Evolutionary conservation across 2,329 filamentous ascomycete genomes (phyloP).

Genomic region (Chaetomiaceae sp.): DNA sequence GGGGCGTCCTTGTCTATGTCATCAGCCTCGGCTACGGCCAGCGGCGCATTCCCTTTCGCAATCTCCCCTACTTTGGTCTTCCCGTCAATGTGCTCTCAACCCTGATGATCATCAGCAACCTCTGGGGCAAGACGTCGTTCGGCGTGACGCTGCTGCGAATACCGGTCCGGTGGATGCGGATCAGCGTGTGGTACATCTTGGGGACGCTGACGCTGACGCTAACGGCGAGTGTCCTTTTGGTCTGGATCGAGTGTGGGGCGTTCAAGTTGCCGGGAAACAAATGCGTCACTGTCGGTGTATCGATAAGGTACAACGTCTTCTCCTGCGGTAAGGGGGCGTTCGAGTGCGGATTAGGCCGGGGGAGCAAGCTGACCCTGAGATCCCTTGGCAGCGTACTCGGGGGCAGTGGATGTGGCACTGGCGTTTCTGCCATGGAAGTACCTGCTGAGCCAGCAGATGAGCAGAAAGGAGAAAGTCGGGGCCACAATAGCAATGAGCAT

Average conservation of each 20-base stretch:
- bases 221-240: constrained; percentile 8
- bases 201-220: constrained; percentile 14
- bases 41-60: constrained; percentile 10
- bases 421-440: constrained; percentile 23
- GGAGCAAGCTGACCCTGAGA: neutral
- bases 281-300: constrained; percentile 15
- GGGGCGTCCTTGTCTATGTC: constrained; percentile 15
- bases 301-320: constrained; percentile 21
- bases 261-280: neutral
- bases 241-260: constrained; percentile 1
- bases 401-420: constrained; percentile 18
- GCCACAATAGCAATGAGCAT: constrained; percentile 25
- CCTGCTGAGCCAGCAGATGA: constrained; percentile 22
- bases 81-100: constrained; percentile 15
- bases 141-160: constrained; percentile 21
- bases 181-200: constrained; percentile 15
- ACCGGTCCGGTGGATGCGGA: constrained; percentile 18
- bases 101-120: constrained; percentile 18
- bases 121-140: constrained; percentile 22
- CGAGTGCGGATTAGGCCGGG: neutral
- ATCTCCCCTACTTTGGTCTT: constrained; percentile 4
- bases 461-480: constrained; percentile 22
- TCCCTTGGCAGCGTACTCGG: constrained; percentile 20
- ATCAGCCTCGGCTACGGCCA: constrained; percentile 20
- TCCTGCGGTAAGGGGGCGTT: constrained; percentile 38